Evolutionary conservation across 2,329 filamentous ascomycete genomes (phyloP).

Genomic region (Hymenoscyphus salicellus): DNA sequence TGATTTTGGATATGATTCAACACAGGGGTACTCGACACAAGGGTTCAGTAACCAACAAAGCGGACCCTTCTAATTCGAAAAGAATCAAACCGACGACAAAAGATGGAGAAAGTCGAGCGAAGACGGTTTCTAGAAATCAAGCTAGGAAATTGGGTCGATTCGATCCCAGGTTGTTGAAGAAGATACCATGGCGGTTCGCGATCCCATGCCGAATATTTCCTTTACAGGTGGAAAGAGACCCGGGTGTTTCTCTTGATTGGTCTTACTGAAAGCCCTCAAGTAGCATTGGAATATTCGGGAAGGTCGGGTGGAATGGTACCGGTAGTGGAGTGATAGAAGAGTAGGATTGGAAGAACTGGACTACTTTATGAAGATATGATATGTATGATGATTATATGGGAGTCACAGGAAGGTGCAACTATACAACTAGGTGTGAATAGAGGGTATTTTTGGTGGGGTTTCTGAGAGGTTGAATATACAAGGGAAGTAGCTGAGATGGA

Average conservation of each 20-base stretch:
- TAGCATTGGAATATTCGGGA: too few species aligned
- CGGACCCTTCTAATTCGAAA: not conserved
- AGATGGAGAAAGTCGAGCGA: not conserved
- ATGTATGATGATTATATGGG: not conserved
- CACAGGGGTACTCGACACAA: constrained; percentile 15
- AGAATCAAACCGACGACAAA: not conserved
- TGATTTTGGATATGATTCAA: constrained; percentile 16
- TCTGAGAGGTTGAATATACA: not conserved
- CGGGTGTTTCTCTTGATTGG: too few species aligned
- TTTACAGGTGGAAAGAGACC: too few species aligned
- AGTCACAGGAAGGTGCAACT: too few species aligned
- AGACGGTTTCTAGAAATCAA: not conserved
- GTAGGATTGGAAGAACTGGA: not conserved
- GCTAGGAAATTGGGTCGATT: not conserved
- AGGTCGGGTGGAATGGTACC: too few species aligned
- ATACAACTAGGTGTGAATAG: not conserved
- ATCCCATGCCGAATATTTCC: too few species aligned
- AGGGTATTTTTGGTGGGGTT: not conserved
- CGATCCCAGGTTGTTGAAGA: too few species aligned
- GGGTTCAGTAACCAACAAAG: not conserved
- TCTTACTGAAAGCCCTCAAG: too few species aligned
- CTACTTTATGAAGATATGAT: not conserved
- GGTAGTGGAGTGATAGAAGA: not conserved
- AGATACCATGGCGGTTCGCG: too few species aligned
- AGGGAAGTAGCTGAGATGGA: too few species aligned